phyloP scores from a whole-genome alignment of 768 basidiomycete genomes.

The Suillus americanus region DNA sequence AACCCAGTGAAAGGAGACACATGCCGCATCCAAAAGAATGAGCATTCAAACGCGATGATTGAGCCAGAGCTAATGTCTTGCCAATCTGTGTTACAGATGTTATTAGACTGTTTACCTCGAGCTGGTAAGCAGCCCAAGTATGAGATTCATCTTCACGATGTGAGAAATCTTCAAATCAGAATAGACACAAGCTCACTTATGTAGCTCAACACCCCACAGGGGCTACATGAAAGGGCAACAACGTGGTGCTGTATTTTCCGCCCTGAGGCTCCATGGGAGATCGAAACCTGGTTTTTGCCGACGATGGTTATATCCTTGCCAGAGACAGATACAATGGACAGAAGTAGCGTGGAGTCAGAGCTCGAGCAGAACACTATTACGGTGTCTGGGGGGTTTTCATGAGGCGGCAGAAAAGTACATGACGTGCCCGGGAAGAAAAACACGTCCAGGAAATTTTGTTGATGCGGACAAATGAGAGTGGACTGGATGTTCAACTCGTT shows the following conservation, averaged over 20 bases:
- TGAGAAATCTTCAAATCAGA: background rate
- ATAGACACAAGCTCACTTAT: conserved; percentile 40
- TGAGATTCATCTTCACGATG: conserved; percentile 41
- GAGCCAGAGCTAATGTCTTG: conserved; percentile 20
- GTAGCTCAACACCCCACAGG: conserved; percentile 48
- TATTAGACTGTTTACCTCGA: conserved; percentile 27
- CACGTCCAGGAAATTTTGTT: conserved; percentile 27
- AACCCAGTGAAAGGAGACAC: conserved; percentile 49
- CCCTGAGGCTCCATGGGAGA: background rate
- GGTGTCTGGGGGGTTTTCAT: conserved; percentile 8
- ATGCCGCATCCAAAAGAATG: conserved; percentile 17
- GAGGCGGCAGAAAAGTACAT: conserved; percentile 28
- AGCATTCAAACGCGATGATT: conserved; percentile 23
- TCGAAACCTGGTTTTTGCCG: background rate
- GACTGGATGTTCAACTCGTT: conserved; percentile 26
- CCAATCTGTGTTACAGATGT: conserved; percentile 22
- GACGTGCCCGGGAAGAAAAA: conserved; percentile 30
- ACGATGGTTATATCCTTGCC: background rate
- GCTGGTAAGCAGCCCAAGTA: conserved; percentile 39
- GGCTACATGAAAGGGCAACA: conserved; percentile 32
- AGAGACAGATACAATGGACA: conserved; percentile 22
- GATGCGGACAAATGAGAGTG: conserved; percentile 25
- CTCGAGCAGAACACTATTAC: conserved; percentile 25
- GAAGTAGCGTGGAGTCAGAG: conserved; percentile 15
- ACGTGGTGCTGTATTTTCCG: background rate